These are phyloP conservation scores for Aspergillus sp. DNA, from an alignment of 2,329 filamentous ascomycete species.

Conservation along the genomic window DNA sequence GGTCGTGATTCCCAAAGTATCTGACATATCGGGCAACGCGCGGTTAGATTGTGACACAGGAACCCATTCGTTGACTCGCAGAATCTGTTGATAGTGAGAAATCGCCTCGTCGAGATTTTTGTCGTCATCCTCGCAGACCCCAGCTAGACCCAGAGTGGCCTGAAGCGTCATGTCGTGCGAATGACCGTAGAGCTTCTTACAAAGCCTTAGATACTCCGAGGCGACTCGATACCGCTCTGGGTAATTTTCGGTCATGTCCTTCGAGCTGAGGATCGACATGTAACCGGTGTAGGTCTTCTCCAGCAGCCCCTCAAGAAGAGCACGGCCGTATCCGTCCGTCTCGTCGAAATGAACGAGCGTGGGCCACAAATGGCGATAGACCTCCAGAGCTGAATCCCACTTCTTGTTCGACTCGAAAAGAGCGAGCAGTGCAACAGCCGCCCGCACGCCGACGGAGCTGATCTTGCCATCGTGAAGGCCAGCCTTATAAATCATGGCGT, in stretches of 20 bases:
- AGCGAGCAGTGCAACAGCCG: constrained; percentile 38
- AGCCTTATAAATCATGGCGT: constrained; percentile 38
- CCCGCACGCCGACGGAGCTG: constrained; percentile 38
- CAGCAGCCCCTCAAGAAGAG: constrained; percentile 32
- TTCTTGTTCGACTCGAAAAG: constrained; percentile 40
- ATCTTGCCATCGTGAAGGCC: constrained; percentile 23
- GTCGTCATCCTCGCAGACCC: constrained; percentile 40
- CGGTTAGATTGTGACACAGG: constrained; percentile 23
- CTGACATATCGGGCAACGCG: constrained; percentile 23
- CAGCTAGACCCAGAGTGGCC: constrained; percentile 35
- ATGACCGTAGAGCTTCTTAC: constrained; percentile 32
- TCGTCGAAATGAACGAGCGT: constrained; percentile 38
- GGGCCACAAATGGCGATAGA: constrained; percentile 43
- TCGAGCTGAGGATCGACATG: constrained; percentile 39
- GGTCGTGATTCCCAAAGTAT: constrained; percentile 37
- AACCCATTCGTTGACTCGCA: constrained; percentile 33
- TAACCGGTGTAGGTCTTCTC: constrained; percentile 43
- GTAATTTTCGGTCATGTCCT: constrained; percentile 35
- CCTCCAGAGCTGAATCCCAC: constrained; percentile 40
- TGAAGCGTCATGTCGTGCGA: constrained; percentile 30
- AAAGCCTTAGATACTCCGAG: constrained; percentile 42
- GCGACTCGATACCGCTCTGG: constrained; percentile 40
- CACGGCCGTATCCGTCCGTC: constrained; percentile 31
- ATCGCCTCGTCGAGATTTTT: constrained; percentile 40
- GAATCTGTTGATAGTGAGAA: constrained; percentile 40